Conservation (phyloP, 352 stramenopile genomes). For the Globisporangium apiculatum region DNA sequence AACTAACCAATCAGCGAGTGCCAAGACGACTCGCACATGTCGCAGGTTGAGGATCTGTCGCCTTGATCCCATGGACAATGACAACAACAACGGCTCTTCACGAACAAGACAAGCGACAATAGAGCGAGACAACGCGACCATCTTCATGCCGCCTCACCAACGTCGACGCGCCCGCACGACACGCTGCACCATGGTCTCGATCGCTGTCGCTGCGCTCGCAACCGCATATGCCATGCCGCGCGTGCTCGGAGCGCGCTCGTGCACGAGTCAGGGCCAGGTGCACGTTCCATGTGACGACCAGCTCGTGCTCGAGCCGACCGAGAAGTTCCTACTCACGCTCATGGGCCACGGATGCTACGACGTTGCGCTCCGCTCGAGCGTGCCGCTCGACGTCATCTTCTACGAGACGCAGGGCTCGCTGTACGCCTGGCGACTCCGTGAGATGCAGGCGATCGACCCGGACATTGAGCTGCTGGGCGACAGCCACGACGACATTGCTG, state of each 20-base stretch:
- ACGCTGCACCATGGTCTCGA: too few relatives aligned
- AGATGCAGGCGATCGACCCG: slow-evolving; percentile 12
- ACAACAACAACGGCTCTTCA: not conserved
- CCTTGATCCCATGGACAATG: too few relatives aligned
- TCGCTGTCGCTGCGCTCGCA: too few relatives aligned
- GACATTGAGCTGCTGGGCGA: slow-evolving; percentile 2
- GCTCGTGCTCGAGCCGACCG: slow-evolving; percentile 27
- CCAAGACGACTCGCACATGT: not conserved
- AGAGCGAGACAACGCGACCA: too few relatives aligned
- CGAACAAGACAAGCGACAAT: too few relatives aligned
- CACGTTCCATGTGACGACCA: slow-evolving; percentile 44
- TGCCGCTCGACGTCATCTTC: slow-evolving; percentile 46
- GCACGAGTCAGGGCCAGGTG: slow-evolving; percentile 35
- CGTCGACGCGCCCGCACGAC: too few relatives aligned
- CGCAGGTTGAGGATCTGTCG: not conserved
- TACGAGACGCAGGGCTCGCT: slow-evolving; percentile 28
- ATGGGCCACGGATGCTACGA: slow-evolving; percentile 48
- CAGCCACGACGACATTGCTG: not conserved
- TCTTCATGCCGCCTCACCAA: too few relatives aligned
- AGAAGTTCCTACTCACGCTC: slow-evolving; percentile 51
- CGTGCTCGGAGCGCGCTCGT: slow-evolving; percentile 16
- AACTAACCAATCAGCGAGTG: slow-evolving; percentile 1
- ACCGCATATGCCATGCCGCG: too few relatives aligned
- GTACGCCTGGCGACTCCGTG: slow-evolving; percentile 12
- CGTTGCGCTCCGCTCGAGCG: slow-evolving; percentile 26